Evolutionary conservation across 2,329 filamentous ascomycete genomes (phyloP).

Genomic region (Curvularia lunata): DNA sequence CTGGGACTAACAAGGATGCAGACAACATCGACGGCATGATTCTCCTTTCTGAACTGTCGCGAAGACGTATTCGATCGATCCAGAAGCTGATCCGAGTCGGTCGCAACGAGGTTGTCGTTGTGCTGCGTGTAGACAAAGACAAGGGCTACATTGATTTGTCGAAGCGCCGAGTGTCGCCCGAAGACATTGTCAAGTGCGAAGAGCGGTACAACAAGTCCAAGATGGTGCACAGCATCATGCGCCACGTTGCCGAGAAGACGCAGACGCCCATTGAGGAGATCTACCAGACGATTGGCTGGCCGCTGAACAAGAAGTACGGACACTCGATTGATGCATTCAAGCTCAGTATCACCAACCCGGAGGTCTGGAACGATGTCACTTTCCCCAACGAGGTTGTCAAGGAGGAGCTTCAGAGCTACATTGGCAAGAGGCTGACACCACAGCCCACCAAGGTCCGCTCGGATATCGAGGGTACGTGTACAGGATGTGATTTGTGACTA

Average conservation of each 20-base stretch:
- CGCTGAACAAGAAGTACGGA: constrained; percentile 95
- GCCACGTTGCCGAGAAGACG: constrained; percentile 97
- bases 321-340: constrained; percentile 98
- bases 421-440: constrained; percentile 94
- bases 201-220: constrained; percentile 99
- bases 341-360: constrained; percentile 96
- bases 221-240: constrained; percentile 98
- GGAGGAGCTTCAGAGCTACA: constrained; percentile 92
- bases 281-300: constrained; percentile 95
- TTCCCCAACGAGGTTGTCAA: constrained; percentile 87
- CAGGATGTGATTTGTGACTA: constrained; percentile 61
- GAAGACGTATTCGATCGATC: constrained; percentile 97
- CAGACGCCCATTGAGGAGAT: constrained; percentile 91
- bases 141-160: constrained; percentile 99
- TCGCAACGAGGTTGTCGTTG: constrained; percentile 97
- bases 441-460: constrained; percentile 99
- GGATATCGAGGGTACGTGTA: constrained; percentile 78
- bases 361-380: constrained; percentile 90
- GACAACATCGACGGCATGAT: constrained; percentile 99
- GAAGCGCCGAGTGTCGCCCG: constrained; percentile 95
- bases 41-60: constrained; percentile 92
- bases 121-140: constrained; percentile 98
- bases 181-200: constrained; percentile 98
- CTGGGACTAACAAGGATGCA: constrained; percentile 19
- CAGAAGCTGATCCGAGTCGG: constrained; percentile 99